These are phyloP conservation scores for Solanum chmielewskii DNA, from an alignment of 257 asterid genomes.

Conservation along the genomic window DNA sequence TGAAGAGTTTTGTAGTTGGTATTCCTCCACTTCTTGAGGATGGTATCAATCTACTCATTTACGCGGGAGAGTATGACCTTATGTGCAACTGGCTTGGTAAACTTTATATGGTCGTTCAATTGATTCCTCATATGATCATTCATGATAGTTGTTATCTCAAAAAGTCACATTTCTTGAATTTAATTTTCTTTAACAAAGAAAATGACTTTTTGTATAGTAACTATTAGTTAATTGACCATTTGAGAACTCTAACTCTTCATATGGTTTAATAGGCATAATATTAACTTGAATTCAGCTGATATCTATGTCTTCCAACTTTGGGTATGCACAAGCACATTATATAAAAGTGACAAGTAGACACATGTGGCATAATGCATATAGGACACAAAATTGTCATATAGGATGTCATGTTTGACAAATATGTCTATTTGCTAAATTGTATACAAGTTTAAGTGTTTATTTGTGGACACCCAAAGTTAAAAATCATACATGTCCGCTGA, in stretches of 20 bases:
- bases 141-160: neutral
- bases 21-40: constrained; percentile 48
- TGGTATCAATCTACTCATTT: constrained; percentile 45
- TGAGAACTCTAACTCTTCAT: neutral
- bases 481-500: no score
- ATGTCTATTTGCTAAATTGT: no score
- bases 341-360: no score
- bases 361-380: no score
- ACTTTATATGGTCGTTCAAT: neutral
- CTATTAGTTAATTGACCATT: neutral
- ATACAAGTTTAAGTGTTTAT: no score
- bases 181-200: neutral
- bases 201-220: neutral
- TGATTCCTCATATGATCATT: neutral
- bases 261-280: neutral
- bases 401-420: no score
- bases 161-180: no score
- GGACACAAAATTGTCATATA: no score
- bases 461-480: no score
- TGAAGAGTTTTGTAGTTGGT: constrained; percentile 45
- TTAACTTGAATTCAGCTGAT: no score
- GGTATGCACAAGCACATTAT: no score
- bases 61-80: constrained; percentile 61
- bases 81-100: constrained; percentile 26
- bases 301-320: no score